Conservation (phyloP, 2,329 filamentous ascomycete species). For the Colletotrichum sp. region DNA sequence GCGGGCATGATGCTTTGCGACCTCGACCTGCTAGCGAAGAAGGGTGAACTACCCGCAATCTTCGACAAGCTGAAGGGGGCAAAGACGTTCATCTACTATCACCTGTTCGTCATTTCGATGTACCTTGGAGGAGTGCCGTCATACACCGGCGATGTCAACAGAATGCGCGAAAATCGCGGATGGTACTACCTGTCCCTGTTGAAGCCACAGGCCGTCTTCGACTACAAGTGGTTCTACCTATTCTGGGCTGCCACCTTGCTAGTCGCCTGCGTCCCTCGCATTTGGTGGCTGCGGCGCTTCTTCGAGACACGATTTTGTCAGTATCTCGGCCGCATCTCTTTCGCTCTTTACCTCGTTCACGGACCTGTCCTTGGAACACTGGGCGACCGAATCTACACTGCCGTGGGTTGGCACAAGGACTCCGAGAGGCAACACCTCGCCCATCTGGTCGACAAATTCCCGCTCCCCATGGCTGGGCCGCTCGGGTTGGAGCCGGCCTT, state of each 20-base stretch:
- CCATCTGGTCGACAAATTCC: constrained; percentile 61
- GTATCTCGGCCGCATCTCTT: constrained; percentile 66
- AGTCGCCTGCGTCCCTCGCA: constrained; percentile 38
- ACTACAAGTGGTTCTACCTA: constrained; percentile 49
- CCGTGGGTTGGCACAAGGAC: constrained; percentile 59
- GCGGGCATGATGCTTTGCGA: constrained; percentile 36
- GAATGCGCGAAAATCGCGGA: constrained; percentile 2
- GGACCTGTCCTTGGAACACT: constrained; percentile 55
- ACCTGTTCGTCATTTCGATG: constrained; percentile 38
- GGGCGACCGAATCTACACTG: constrained; percentile 65
- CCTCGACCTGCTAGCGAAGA: constrained; percentile 43
- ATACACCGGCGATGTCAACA: neutral
- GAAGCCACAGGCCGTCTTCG: constrained; percentile 69
- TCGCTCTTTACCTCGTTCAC: constrained; percentile 66
- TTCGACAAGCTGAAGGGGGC: constrained; percentile 49
- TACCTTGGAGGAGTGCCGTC: constrained; percentile 33
- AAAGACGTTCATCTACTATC: constrained; percentile 54
- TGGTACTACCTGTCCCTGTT: constrained; percentile 39
- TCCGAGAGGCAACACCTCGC: constrained; percentile 56
- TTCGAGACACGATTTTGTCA: constrained; percentile 56
- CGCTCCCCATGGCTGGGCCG: constrained; percentile 59
- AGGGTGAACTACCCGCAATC: constrained; percentile 53
- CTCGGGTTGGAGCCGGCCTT: constrained; percentile 67
- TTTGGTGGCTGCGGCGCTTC: constrained; percentile 44
- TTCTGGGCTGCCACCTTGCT: constrained; percentile 40